phyloP scores from a whole-genome alignment of 2,329 filamentous ascomycete genomes.

The Hypoxylon sp. region DNA sequence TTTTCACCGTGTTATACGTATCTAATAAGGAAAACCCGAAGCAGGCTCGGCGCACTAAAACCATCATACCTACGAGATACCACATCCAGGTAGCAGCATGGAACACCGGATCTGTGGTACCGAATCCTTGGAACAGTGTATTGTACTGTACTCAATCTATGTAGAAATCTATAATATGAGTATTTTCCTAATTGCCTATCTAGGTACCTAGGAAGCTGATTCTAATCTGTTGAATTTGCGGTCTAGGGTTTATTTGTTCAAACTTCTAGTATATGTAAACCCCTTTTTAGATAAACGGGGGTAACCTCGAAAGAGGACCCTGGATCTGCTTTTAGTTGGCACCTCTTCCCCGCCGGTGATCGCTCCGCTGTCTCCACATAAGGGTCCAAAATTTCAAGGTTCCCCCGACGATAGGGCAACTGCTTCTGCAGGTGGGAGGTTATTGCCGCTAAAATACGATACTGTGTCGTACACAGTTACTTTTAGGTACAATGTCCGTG shows the following conservation, averaged over 20 bases:
- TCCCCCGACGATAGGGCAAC: slow-evolving; percentile 32
- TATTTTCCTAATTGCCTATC: neutral
- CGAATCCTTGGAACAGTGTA: slow-evolving; percentile 27
- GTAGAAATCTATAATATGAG: slow-evolving; percentile 13
- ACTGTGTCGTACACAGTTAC: slow-evolving; percentile 6
- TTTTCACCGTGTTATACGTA: slow-evolving; percentile 21
- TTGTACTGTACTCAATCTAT: slow-evolving; percentile 5
- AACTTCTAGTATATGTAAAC: slow-evolving; percentile 5
- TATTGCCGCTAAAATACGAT: slow-evolving; percentile 37
- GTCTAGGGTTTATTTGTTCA: slow-evolving; percentile 29
- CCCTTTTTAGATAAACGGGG: slow-evolving; percentile 22
- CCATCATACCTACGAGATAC: slow-evolving; percentile 4
- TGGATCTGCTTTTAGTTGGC: slow-evolving; percentile 39
- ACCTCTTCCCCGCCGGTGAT: slow-evolving; percentile 39
- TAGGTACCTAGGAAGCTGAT: slow-evolving; percentile 15
- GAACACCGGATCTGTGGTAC: slow-evolving; percentile 32
- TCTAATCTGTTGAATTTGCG: slow-evolving; percentile 21
- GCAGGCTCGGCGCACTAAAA: slow-evolving; percentile 17
- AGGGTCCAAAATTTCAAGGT: slow-evolving; percentile 13
- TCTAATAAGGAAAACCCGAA: slow-evolving; percentile 20
- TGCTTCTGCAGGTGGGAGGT: slow-evolving; percentile 37
- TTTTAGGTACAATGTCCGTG: neutral
- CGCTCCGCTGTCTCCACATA: slow-evolving; percentile 33
- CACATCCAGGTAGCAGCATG: neutral
- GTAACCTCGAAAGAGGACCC: slow-evolving; percentile 28